A percentile compares a stretch with the other conserved stretches of the same genome.
Conservation (phyloP, 345 rosid species). For the Erysimum cheiranthoides region DNA sequence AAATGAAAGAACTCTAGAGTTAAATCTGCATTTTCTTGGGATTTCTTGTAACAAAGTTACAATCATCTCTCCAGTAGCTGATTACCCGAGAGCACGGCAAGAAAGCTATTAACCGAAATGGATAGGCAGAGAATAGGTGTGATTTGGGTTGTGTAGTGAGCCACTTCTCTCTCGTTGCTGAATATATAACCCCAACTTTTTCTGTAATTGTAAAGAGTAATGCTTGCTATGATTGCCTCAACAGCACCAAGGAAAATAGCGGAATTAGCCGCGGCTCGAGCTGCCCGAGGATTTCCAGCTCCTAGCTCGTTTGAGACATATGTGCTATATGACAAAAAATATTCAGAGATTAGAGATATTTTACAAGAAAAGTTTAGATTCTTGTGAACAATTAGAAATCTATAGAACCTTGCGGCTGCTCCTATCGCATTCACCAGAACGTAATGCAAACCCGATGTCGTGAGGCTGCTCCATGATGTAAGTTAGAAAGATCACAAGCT, state of each 20-base stretch:
- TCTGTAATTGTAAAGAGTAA: constrained; percentile 42
- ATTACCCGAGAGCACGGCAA: constrained; percentile 49
- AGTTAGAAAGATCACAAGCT: constrained; percentile 4
- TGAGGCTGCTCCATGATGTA: constrained; percentile 48
- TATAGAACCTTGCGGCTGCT: constrained; percentile 57
- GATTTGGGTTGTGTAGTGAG: constrained; percentile 46
- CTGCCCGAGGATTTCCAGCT: constrained; percentile 55
- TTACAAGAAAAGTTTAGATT: neutral
- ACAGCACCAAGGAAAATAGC: constrained; percentile 30
- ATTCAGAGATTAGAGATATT: neutral
- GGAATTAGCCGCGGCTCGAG: constrained; percentile 44
- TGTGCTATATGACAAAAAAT: constrained; percentile 40
- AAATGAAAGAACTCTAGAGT: neutral
- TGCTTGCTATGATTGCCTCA: constrained; percentile 46
- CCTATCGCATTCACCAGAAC: constrained; percentile 52
- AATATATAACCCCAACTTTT: constrained; percentile 46
- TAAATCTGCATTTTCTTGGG: constrained; percentile 9
- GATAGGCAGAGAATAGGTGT: constrained; percentile 44
- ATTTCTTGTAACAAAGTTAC: neutral
- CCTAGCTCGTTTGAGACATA: constrained; percentile 60
- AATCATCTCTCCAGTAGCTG: neutral
- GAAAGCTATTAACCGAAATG: constrained; percentile 45
- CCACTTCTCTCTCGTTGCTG: constrained; percentile 50
- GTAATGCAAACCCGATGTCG: constrained; percentile 47
- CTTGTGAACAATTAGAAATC: neutral